Evolutionary conservation across 768 basidiomycete species (phyloP).

Genomic region (Pleurotus tuber-regium): DNA sequence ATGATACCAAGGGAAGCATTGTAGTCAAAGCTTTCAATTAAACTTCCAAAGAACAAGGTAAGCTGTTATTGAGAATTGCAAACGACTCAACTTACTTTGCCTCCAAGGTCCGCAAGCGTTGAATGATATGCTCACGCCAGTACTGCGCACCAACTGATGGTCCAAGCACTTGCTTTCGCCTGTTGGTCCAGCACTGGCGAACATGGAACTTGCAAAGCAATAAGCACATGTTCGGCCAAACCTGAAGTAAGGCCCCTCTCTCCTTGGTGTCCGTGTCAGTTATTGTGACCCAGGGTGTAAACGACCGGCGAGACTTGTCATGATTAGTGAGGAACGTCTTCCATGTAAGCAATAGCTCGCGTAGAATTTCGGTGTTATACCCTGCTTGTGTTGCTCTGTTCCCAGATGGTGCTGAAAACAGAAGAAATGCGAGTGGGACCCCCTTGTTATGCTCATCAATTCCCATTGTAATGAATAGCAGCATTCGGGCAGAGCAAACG

Average conservation of each 20-base stretch:
- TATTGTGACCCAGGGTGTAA: neutral
- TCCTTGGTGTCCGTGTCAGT: slow-evolving; percentile 23
- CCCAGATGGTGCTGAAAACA: slow-evolving; percentile 6
- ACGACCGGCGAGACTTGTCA: too few species aligned
- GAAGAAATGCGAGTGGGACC: slow-evolving; percentile 2
- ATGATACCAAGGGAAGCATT: neutral
- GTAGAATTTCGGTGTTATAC: slow-evolving; percentile 1
- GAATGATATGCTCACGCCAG: slow-evolving; percentile 5
- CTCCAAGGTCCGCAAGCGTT: slow-evolving; percentile 2
- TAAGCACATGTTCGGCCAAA: slow-evolving; percentile 21
- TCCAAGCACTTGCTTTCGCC: slow-evolving; percentile 12
- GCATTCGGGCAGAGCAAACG: slow-evolving; percentile 10
- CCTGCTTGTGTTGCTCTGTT: slow-evolving; percentile 11
- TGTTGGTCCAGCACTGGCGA: slow-evolving; percentile 32
- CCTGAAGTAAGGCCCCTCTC: slow-evolving; percentile 17
- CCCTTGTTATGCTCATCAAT: slow-evolving; percentile 10
- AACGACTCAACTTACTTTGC: neutral
- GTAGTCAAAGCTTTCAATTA: neutral
- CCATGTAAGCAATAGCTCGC: neutral
- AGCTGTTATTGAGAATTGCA: neutral
- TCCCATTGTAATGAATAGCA: slow-evolving; percentile 13
- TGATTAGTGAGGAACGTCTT: slow-evolving; percentile 7
- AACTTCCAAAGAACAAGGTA: neutral
- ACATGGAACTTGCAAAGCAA: slow-evolving; percentile 34
- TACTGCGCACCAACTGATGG: slow-evolving; percentile 8